Percentiles rank a stretch among this genome's conserved stretches.
phyloP scores from a whole-genome alignment of 2,329 filamentous ascomycete genomes.

The Zasmidium cellare region DNA sequence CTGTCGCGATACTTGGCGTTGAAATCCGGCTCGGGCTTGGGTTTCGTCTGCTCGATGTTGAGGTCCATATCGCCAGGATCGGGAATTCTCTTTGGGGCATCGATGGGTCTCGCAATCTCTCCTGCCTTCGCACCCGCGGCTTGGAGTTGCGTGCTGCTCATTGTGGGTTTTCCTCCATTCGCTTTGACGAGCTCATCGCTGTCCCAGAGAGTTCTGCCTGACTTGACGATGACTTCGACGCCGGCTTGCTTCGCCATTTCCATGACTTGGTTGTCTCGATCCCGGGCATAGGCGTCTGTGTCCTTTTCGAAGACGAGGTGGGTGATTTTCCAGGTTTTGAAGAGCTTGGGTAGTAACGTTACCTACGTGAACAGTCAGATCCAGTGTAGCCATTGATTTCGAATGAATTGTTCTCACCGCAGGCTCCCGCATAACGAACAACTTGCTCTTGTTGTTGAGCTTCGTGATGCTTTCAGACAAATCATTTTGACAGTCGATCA shows the following conservation, averaged over 20 bases:
- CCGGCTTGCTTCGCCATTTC: slow-evolving; percentile 63
- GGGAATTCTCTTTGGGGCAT: slow-evolving; percentile 60
- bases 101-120: slow-evolving; percentile 60
- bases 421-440: slow-evolving; percentile 71
- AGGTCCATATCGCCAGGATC: slow-evolving; percentile 65
- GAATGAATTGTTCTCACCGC: slow-evolving; percentile 50
- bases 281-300: slow-evolving; percentile 69
- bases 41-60: slow-evolving; percentile 56
- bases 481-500: slow-evolving; percentile 73
- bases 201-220: slow-evolving; percentile 72
- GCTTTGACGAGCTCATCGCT: slow-evolving; percentile 66
- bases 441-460: slow-evolving; percentile 69
- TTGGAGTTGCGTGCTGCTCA: slow-evolving; percentile 70
- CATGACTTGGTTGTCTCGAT: slow-evolving; percentile 62
- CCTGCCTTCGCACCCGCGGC: slow-evolving; percentile 63
- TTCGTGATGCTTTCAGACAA: slow-evolving; percentile 66
- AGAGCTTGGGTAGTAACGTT: slow-evolving; percentile 70
- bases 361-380: not conserved
- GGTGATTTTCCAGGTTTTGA: slow-evolving; percentile 71
- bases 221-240: slow-evolving; percentile 64
- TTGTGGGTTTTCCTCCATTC: slow-evolving; percentile 69
- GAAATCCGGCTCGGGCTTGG: slow-evolving; percentile 56
- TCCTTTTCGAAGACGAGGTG: slow-evolving; percentile 80
- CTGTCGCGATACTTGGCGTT: slow-evolving; percentile 58
- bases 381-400: slow-evolving; percentile 64